phyloP scores from a whole-genome alignment of 2,329 filamentous ascomycete genomes.

The Fusarium vanettenii region DNA sequence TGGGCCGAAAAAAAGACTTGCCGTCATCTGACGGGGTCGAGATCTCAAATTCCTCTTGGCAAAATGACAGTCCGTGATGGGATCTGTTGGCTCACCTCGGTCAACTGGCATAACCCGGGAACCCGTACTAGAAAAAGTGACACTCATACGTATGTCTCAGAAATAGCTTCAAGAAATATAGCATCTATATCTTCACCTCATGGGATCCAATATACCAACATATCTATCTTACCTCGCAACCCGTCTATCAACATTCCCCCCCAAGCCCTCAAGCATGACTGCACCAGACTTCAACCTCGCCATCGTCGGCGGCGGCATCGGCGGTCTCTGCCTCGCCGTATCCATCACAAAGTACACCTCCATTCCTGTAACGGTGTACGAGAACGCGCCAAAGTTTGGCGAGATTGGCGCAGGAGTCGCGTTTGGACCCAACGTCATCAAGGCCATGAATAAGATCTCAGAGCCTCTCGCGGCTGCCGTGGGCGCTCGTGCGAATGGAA shows the following conservation, averaged over 20 bases:
- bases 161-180: not conserved
- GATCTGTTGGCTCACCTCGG: not conserved
- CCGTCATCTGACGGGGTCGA: not conserved
- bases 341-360: not conserved
- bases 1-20: not conserved
- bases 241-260: not conserved
- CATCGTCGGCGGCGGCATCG: conserved; percentile 25
- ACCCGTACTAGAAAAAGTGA: not conserved
- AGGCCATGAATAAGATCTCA: conserved; percentile 9
- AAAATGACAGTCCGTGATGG: not conserved
- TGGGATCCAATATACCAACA: not conserved
- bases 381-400: conserved; percentile 14
- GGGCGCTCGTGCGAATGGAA: not conserved
- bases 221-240: not conserved
- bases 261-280: not conserved
- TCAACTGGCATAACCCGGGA: too few species aligned
- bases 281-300: conserved; percentile 50
- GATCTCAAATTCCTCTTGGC: not conserved
- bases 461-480: not conserved
- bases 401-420: conserved; percentile 23
- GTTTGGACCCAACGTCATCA: conserved; percentile 12
- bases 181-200: not conserved
- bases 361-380: conserved; percentile 18
- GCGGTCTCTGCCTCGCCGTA: conserved; percentile 11
- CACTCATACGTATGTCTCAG: not conserved